These are phyloP conservation scores for Suillus cothurnatus DNA, from an alignment of 768 basidiomycete genomes.

Conservation along the genomic window DNA sequence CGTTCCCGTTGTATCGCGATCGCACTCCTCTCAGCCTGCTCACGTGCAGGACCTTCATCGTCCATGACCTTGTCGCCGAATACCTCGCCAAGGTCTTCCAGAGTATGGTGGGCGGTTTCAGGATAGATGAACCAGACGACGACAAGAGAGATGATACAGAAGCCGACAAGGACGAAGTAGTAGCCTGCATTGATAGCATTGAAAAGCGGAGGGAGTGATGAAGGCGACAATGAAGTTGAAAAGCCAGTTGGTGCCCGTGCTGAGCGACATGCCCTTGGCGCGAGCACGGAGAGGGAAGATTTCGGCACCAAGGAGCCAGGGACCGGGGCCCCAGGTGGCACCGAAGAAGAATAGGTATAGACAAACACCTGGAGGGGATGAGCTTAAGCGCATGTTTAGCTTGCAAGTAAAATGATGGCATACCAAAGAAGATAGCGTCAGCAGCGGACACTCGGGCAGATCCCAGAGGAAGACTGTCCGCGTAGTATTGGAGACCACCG, in stretches of 20 bases:
- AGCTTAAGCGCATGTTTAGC: slow-evolving; percentile 16
- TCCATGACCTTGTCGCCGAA: slow-evolving; percentile 43
- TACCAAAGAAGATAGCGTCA: slow-evolving; percentile 39
- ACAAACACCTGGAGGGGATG: slow-evolving; percentile 37
- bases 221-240: slow-evolving; percentile 46
- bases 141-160: slow-evolving; percentile 45
- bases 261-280: slow-evolving; percentile 41
- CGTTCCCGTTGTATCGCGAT: slow-evolving; percentile 13
- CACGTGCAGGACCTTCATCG: slow-evolving; percentile 23
- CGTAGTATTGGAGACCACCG: slow-evolving; percentile 51
- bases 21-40: slow-evolving; percentile 18
- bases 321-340: slow-evolving; percentile 56
- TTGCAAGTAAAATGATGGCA: slow-evolving; percentile 19
- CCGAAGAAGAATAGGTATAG: slow-evolving; percentile 63
- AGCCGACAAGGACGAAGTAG: slow-evolving; percentile 54
- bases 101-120: slow-evolving; percentile 48
- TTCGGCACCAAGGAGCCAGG: slow-evolving; percentile 56
- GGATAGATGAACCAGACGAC: slow-evolving; percentile 52
- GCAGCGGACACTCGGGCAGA: slow-evolving; percentile 32
- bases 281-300: slow-evolving; percentile 46
- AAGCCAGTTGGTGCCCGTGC: slow-evolving; percentile 36
- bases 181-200: slow-evolving; percentile 47
- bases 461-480: slow-evolving; percentile 41
- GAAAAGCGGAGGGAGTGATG: slow-evolving; percentile 62
- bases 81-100: slow-evolving; percentile 52